Conservation (phyloP, 1,284 basidiomycete genomes). For the Earliella scabrosa region DNA sequence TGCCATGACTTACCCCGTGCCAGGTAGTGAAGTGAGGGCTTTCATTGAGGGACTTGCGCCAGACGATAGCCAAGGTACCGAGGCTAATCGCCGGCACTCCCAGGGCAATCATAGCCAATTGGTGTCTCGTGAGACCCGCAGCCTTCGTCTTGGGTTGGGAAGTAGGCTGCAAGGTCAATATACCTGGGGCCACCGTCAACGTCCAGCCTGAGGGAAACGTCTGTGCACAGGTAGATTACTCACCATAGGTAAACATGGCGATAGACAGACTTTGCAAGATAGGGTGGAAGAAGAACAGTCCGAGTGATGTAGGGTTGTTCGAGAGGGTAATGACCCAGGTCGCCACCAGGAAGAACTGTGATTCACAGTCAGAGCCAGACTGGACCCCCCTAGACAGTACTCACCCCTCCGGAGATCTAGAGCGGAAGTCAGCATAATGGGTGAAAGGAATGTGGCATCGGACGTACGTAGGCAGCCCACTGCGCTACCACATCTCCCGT, state of each 20-base stretch:
- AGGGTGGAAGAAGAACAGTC: conserved; percentile 72
- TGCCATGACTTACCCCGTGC: conserved; percentile 61
- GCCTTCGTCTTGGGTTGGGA: conserved; percentile 67
- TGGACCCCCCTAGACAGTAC: conserved; percentile 7
- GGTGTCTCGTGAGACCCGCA: conserved; percentile 66
- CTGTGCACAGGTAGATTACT: conserved; percentile 7
- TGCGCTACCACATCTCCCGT: conserved; percentile 44
- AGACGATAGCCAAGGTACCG: conserved; percentile 58
- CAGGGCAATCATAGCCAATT: conserved; percentile 54
- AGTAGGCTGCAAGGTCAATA: conserved; percentile 77
- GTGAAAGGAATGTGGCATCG: neutral
- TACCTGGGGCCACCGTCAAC: conserved; percentile 45
- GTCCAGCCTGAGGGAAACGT: neutral
- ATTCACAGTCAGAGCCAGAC: neutral
- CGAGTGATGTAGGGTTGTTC: conserved; percentile 50
- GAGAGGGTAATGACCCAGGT: conserved; percentile 61
- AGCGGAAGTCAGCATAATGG: neutral
- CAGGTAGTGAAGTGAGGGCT: conserved; percentile 63
- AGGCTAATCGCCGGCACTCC: conserved; percentile 58
- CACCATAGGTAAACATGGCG: conserved; percentile 62
- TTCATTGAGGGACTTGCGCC: conserved; percentile 53
- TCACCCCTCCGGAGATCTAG: conserved; percentile 33
- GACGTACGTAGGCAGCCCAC: conserved; percentile 45
- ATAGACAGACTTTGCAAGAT: conserved; percentile 61
- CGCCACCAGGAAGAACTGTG: conserved; percentile 48